Evolutionary conservation across 2,329 filamentous ascomycete genomes (phyloP), one percentile per base, ranked within the genome.

Genomic region (Diaporthe ilicicola): DNA sequence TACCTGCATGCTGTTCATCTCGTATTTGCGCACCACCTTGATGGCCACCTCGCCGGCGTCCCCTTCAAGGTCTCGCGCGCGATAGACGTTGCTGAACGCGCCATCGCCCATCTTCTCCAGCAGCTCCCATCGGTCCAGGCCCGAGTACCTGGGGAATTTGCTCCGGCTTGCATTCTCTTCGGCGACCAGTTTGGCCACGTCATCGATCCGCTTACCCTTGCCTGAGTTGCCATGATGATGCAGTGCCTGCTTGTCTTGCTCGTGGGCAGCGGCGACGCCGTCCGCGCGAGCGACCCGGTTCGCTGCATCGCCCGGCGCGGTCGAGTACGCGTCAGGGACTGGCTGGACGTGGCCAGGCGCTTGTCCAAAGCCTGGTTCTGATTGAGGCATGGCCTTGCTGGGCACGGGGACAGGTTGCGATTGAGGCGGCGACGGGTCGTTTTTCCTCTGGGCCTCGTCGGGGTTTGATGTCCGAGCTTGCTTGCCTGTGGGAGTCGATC

Each of bases 1-100:
- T 89, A 99, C 96, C 94, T 98, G 96, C 86, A 92, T 94, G 75
- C 92, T 95, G 84, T 97, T 98, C 94, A 99, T 98, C 84, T 99
- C 96, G 81, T 94, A 98, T 84, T 98, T 98, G 79, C 96, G 93
- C 74, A 99, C 96, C 65, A 99, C 96, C 83, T 99, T 99, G 87
- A 99, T 98, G 76, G 95, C 96, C 42, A 96, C 94, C 80, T 98
- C 92, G 75, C 89, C 90, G 74, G 89, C 88, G 73, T 91, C 86
- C 50, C 93, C 92, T 7, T 90, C 87, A 55, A 84, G 80, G 80
- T 99, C 96, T 75, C 88, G 89, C 46, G 96, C 96, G 48, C 94
- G 91, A 82, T 98, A 99, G 74, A 99, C 96, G 78, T 98, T 98
- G 86, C 95, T 98, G 87, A 99, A 99, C 72, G 96, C 96, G 73